These are phyloP conservation scores for Fusarium pseudonygamai DNA, from an alignment of 2,329 filamentous ascomycete species.

Conservation along the genomic window DNA sequence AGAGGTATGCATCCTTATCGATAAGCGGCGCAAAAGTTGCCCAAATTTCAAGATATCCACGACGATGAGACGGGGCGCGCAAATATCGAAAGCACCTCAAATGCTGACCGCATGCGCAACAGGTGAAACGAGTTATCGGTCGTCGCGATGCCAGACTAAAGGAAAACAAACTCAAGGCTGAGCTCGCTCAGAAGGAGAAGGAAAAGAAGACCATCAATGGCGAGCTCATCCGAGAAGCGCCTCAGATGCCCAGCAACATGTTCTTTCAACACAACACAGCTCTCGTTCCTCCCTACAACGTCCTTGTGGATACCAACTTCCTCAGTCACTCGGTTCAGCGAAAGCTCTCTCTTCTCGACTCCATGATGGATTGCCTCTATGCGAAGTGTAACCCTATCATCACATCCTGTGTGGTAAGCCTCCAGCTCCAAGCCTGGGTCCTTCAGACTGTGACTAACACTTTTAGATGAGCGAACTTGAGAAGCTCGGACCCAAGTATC, in stretches of 20 bases:
- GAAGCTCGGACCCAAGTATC: conserved; percentile 88
- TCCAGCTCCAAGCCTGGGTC: not conserved
- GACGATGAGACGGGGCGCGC: not conserved
- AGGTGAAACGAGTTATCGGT: conserved; percentile 85
- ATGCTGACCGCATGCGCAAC: conserved; percentile 21
- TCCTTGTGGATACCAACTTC: conserved; percentile 83
- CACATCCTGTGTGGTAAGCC: conserved; percentile 64
- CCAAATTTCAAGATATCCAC: conserved; percentile 15
- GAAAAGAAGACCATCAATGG: conserved; percentile 64
- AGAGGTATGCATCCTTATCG: conserved; percentile 56
- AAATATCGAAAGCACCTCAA: not conserved
- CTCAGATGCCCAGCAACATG: conserved; percentile 82
- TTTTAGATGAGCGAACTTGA: conserved; percentile 74
- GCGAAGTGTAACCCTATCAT: conserved; percentile 92
- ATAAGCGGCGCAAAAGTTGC: conserved; percentile 42
- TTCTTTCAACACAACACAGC: conserved; percentile 92
- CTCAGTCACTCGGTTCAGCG: conserved; percentile 89
- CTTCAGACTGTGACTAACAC: not conserved
- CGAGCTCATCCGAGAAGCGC: conserved; percentile 79
- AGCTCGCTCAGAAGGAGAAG: conserved; percentile 66
- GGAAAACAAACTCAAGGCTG: conserved; percentile 77
- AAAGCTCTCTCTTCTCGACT: conserved; percentile 87
- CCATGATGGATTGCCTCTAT: conserved; percentile 93
- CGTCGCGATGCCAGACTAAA: conserved; percentile 83
- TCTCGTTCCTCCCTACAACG: conserved; percentile 79